Evolutionary conservation across 352 stramenopile species (phyloP), one percentile per base, ranked within the genome.

Genomic region (Phytophthora europaea): DNA sequence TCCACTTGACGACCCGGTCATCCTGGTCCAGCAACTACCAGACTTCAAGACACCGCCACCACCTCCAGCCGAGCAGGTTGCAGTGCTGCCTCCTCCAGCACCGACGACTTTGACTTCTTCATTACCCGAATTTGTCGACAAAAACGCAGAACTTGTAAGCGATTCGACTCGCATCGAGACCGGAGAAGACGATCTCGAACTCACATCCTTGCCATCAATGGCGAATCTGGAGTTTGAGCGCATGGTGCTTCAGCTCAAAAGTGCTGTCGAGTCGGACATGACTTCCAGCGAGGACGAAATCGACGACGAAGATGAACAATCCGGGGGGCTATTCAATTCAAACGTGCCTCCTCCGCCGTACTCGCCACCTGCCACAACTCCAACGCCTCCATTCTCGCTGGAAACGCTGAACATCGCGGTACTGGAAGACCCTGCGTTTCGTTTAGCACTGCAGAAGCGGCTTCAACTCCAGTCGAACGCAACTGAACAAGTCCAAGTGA

Each of bases 161-260:
- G 53, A 56, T 16, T 43, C 38, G 22, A 56, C 45, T 16, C 16
- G 31, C 31, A 34, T 48, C n/a, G 67, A 69, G 8, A 65, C 71
- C 15, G 61, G 75, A 0, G 68, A 82, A 34, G 45, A 75, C 7
- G 61, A 69, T 12, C 56, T 71, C 0, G 56, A 76, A 18, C 64
- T 31, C 45, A 82, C 62, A 4, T 62, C 22, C 2, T 57, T 68
- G 18, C 73, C 76, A 13, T 16, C 55, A 4, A 74, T 74, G 40
- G 73, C 69, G 3, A 90, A 87, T 52, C 66, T 94, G 18, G 87
- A 94, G 67, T 93, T 91, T 36, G 81, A 92, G 65, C 85, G 85
- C 18, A 94, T 94, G 87, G 73, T 94, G 10, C 70, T 94, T 8
- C 87, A 93, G 56, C 67, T 94, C 0, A 88, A 92, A 67, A 88